A percentile compares a stretch with the other conserved stretches of the same genome.
Evolutionary conservation across 2,329 filamentous ascomycete species (phyloP).

Genomic region (Diaporthe sp.): DNA sequence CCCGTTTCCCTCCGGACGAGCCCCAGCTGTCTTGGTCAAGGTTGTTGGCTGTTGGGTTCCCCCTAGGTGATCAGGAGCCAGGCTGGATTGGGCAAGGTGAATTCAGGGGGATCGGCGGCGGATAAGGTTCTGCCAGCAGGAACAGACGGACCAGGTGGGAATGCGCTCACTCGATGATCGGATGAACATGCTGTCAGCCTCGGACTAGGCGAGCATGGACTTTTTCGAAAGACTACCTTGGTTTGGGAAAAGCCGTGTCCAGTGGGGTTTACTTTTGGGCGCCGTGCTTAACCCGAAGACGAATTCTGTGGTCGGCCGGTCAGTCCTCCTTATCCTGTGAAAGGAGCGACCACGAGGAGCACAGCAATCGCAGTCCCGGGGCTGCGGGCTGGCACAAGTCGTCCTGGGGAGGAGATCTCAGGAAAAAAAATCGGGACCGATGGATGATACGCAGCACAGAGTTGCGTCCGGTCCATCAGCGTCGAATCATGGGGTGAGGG

Average conservation of each 20-base stretch:
- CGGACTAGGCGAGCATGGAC: neutral
- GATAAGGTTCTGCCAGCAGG: conserved; percentile 29
- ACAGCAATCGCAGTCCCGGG: neutral
- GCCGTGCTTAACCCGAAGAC: neutral
- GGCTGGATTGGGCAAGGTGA: conserved; percentile 21
- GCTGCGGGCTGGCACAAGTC: conserved; percentile 8
- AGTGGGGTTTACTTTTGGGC: neutral
- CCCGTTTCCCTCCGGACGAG: conserved; percentile 3
- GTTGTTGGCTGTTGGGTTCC: conserved; percentile 24
- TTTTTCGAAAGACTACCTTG: neutral
- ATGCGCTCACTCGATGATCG: conserved; percentile 21
- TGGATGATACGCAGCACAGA: conserved; percentile 26
- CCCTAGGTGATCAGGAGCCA: conserved; percentile 3
- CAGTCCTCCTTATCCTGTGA: neutral
- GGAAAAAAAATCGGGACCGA: conserved; percentile 25
- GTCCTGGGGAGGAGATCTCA: conserved; percentile 15
- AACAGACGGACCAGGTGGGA: conserved; percentile 17
- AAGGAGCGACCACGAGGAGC: neutral
- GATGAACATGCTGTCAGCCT: conserved; percentile 17
- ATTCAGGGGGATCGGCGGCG: conserved; percentile 27
- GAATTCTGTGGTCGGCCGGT: neutral
- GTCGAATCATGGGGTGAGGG: conserved; percentile 4
- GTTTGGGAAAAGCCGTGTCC: neutral
- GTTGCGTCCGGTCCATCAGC: conserved; percentile 20
- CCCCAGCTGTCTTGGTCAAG: neutral